Evolutionary conservation across 2,329 filamentous ascomycete genomes (phyloP).

Genomic region (Ilyonectria robusta): DNA sequence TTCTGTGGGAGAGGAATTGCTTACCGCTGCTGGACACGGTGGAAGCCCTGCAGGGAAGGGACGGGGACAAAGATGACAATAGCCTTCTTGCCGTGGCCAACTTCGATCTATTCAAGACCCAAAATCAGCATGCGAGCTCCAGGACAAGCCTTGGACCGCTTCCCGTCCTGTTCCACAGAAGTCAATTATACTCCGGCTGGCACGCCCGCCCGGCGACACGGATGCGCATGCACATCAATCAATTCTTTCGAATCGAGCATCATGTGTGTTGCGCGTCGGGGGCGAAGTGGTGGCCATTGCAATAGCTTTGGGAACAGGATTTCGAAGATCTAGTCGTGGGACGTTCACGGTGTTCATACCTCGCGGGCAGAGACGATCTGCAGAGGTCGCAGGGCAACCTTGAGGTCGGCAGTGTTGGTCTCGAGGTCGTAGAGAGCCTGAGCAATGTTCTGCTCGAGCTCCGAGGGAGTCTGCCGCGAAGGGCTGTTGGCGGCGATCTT

Average conservation of each 20-base stretch:
- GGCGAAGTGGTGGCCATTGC: slow-evolving; percentile 53
- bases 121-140: slow-evolving; percentile 85
- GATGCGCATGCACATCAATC: slow-evolving; percentile 33
- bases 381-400: slow-evolving; percentile 94
- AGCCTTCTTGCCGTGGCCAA: slow-evolving; percentile 99
- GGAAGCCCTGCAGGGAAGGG: slow-evolving; percentile 97
- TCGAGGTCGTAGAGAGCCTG: slow-evolving; percentile 98
- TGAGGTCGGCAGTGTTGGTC: slow-evolving; percentile 99
- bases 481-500: slow-evolving; percentile 99
- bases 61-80: slow-evolving; percentile 99
- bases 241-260: slow-evolving; percentile 45
- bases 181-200: slow-evolving; percentile 57
- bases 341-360: slow-evolving; percentile 78
- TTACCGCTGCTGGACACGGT: slow-evolving; percentile 99
- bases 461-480: slow-evolving; percentile 94
- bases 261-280: slow-evolving; percentile 38
- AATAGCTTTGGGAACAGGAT: slow-evolving; percentile 61
- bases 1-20: slow-evolving; percentile 50
- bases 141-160: slow-evolving; percentile 80
- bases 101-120: slow-evolving; percentile 90
- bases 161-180: slow-evolving; percentile 78
- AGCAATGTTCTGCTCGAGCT: slow-evolving; percentile 98
- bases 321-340: slow-evolving; percentile 48
- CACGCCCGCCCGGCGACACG: slow-evolving; percentile 48
- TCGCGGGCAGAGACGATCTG: slow-evolving; percentile 99